Evolutionary conservation across 2,329 filamentous ascomycete genomes (phyloP), one percentile per base, ranked within the genome.

Genomic region (Sporothrix pseudoabietina): DNA sequence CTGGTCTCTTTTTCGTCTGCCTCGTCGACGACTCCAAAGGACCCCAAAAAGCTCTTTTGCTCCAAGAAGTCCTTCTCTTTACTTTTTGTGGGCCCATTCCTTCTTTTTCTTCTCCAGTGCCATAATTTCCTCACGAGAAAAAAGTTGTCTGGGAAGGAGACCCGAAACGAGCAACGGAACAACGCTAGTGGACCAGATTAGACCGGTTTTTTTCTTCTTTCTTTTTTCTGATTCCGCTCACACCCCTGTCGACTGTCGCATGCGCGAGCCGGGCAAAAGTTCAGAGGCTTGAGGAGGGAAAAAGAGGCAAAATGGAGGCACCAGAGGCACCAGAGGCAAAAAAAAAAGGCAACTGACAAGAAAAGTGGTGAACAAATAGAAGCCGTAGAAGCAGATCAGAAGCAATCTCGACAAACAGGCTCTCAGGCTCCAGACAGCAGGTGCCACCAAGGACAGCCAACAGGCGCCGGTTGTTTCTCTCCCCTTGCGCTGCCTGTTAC

Each of bases 131-230:
- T 72, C 57, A 57, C 72, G 47, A 66, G 49, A 72, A 68, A 66
- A 44, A 30, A 59, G 30, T 49, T 57, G 69, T 71, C 68, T 71
- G 63, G 63, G 69, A 63, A 12, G 47, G 9, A 54, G 39, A 71
- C 73, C 72, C 72, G 74, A 74, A 74, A 72, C 66, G 66, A 72
- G 49, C 47, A 68, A 68, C 73, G 73, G 68, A 69, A 65, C 71
- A 44, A n/a, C 71, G 68, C 71, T 74, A 74, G 73, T 55, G 71
- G 57, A 41, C 57, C 47, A 72, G 47, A 68, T 16, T 8, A 49
- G 14, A 49, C 44, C 14, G 1, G 1, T 3, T 44, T 14, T 44
- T 44, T 44, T 12, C 12, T 12, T 44, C 12, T 41, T 41, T 41
- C 3, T 41, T 70, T 72, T 72, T 55, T 54, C 26, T 26, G 26